Evolutionary conservation across 2,329 filamentous ascomycete genomes (phyloP), one percentile per base, ranked within the genome.

Genomic region (Beauveria sp.): DNA sequence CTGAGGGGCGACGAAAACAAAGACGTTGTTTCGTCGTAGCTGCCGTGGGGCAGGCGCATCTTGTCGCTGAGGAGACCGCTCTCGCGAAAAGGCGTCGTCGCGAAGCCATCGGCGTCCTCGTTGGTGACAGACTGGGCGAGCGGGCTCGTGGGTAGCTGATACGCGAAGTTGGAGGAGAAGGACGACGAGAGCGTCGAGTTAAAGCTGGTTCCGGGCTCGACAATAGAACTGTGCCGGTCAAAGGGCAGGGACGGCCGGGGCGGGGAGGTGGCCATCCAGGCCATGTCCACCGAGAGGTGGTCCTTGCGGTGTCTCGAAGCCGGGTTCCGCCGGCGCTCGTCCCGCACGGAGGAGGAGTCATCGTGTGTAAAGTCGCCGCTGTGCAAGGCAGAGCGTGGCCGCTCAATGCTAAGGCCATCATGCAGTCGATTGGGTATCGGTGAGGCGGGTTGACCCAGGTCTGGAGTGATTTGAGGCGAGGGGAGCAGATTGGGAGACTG

Each of bases 141-240:
- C 16, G 95, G 95, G 69, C 93, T 98, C 2, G 95, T 98, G 0
- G 95, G 93, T 2, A 90, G 85, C 74, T 93, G 89, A 64, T 96
- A 89, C 38, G 89, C 82, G 72, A 96, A 97, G 67, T 86, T 92
- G 2, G 87, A 89, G 0, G 89, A 88, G 16, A 90, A 80, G 1
- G 91, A 89, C 8, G 88, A 91, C 3, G 87, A 88, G 10, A 89
- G 70, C 1, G 79, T 74, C 0, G 80, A 79, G 51, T 71, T 74
- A 59, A 76, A 77, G 10, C 73, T 74, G 40, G 75, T 73, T 16
- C 65, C 65, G 48, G 72, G 70, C 24, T 72, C 70, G n/a, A 67
- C 65, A n/a, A 70, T 66, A 3, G 71, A 65, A 1, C 69, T 67
- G 22, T 69, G 71, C 31, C 66, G 70, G 16, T 78, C 77, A 42